Evolutionary conservation across 139 green algal species (phyloP).

Genomic region (Mesotaenium endlicherianum): DNA sequence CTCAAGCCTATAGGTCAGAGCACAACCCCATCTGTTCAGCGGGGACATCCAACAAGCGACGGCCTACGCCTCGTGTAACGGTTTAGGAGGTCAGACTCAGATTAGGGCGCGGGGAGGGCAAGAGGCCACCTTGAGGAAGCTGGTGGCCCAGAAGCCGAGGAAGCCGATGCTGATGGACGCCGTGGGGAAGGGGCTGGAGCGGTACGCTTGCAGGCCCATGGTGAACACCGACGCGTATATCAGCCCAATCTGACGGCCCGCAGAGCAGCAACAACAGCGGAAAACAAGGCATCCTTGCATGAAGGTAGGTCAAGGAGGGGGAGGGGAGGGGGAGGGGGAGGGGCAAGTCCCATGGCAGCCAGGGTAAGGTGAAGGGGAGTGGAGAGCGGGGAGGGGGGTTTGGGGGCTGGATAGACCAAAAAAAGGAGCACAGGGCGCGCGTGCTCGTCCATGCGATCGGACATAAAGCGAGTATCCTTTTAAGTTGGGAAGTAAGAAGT

Average conservation of each 20-base stretch:
- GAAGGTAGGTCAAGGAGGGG: conserved; percentile 1
- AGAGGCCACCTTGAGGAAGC: conserved; percentile 7
- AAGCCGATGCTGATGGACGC: conserved; percentile 20
- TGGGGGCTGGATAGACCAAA: background rate
- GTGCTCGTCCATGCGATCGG: no score
- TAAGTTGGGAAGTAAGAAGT: no score
- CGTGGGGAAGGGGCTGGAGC: conserved; percentile 9
- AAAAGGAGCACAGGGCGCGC: no score
- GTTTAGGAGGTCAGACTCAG: no score
- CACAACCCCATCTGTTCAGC: no score
- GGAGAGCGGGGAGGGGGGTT: background rate
- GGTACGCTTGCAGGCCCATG: conserved; percentile 21
- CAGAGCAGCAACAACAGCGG: conserved; percentile 2
- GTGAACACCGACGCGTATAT: conserved; percentile 29
- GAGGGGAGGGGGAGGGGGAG: background rate
- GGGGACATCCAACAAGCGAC: no score
- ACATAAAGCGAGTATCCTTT: no score
- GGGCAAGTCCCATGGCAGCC: background rate
- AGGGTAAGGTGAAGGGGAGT: background rate
- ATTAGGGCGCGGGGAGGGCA: background rate
- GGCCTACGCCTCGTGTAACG: no score
- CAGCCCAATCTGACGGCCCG: conserved; percentile 15
- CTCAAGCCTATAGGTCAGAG: no score
- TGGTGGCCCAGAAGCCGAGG: conserved; percentile 7
- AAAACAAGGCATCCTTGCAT: no score